A percentile compares a stretch with the other conserved stretches of the same genome.
Evolutionary conservation across 106 monocot species (phyloP).

Genomic region (Hemerocallis citrina): DNA sequence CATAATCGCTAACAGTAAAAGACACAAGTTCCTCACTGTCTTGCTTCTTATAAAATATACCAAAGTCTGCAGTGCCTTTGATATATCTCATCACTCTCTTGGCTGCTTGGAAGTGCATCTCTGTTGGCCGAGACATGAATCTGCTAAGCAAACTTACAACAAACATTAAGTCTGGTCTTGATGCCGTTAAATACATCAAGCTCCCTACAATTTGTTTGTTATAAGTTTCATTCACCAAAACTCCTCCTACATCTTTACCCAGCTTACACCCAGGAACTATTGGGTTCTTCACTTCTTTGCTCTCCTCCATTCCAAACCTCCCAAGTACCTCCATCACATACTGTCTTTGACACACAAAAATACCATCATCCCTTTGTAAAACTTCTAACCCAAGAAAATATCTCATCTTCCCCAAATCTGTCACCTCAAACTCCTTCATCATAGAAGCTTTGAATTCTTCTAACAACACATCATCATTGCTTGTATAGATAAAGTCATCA

Average conservation of each 20-base stretch:
- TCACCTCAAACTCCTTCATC: not conserved
- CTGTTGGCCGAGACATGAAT: not conserved
- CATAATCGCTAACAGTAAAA: conserved; percentile 10
- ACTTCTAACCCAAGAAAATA: conserved; percentile 1
- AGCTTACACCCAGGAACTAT: not conserved
- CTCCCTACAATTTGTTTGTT: conserved; percentile 22
- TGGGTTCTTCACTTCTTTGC: conserved; percentile 6
- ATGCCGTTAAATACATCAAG: conserved; percentile 16
- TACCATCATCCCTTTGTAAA: not conserved
- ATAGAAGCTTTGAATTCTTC: not conserved
- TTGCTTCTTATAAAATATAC: conserved; percentile 4
- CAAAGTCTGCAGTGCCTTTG: conserved; percentile 10
- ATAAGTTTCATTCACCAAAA: not conserved
- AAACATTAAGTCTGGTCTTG: conserved; percentile 17
- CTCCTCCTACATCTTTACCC: no score
- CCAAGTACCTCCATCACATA: conserved; percentile 1
- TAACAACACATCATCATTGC: conserved; percentile 8
- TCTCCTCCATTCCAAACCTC: conserved; percentile 4
- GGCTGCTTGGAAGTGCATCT: not conserved
- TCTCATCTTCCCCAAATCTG: not conserved
- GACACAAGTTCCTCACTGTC: not conserved
- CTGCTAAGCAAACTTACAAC: not conserved
- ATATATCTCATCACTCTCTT: conserved; percentile 13
- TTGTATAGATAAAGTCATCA: conserved; percentile 6
- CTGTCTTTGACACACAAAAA: conserved; percentile 12